A percentile compares a stretch with the other conserved stretches of the same genome.
These are phyloP conservation scores for Apiotrichum sp. DNA, from an alignment of 1,284 basidiomycete genomes.

Conservation along the genomic window DNA sequence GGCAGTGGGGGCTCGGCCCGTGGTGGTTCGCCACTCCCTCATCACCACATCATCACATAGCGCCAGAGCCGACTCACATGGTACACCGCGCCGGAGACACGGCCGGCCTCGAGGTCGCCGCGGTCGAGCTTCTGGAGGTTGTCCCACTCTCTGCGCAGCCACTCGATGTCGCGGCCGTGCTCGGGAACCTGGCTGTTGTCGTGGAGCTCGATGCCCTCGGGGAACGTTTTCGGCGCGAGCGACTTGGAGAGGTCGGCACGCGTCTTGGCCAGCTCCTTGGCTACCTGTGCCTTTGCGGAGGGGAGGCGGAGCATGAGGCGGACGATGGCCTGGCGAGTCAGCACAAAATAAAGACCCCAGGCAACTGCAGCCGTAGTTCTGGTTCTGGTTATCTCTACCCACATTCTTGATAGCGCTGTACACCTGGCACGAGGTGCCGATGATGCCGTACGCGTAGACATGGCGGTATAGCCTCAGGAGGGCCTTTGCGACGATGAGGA, in stretches of 20 bases:
- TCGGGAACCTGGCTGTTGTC: conserved; percentile 59
- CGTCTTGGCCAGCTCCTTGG: conserved; percentile 63
- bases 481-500: conserved; percentile 15
- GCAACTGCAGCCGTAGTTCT: not conserved
- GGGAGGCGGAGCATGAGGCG: conserved; percentile 63
- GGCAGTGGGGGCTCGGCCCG: no score
- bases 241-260: conserved; percentile 61
- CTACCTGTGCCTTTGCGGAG: conserved; percentile 60
- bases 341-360: not conserved
- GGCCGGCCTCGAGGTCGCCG: conserved; percentile 54
- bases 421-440: conserved; percentile 27
- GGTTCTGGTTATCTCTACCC: not conserved
- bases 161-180: conserved; percentile 63
- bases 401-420: conserved; percentile 29
- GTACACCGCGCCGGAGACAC: conserved; percentile 81
- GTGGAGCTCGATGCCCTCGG: conserved; percentile 54
- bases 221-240: conserved; percentile 51
- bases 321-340: conserved; percentile 53
- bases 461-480: conserved; percentile 52
- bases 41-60: no score
- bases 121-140: conserved; percentile 69
- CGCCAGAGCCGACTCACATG: conserved; percentile 49
- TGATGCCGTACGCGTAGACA: conserved; percentile 64
- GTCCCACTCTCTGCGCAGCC: conserved; percentile 72
- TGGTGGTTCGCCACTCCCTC: no score